A percentile compares a stretch with the other conserved stretches of the same genome.
These are phyloP conservation scores for Solanum aculeatissimum DNA, from an alignment of 305 asterid genomes.

Conservation along the genomic window DNA sequence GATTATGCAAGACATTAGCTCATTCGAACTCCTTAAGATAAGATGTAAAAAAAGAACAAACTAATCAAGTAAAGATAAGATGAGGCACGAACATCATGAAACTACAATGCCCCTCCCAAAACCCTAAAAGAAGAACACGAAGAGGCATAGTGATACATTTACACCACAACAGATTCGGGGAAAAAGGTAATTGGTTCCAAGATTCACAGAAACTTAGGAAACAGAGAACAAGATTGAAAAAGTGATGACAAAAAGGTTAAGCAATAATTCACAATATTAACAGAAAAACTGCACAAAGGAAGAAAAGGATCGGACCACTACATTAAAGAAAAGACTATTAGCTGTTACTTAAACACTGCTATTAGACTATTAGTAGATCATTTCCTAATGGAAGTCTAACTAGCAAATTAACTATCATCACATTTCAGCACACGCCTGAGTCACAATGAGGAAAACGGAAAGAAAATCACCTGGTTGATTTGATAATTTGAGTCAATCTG, in stretches of 20 bases:
- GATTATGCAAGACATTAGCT: not conserved
- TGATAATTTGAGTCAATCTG: constrained; percentile 49
- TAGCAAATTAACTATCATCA: not conserved
- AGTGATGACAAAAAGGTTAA: not conserved
- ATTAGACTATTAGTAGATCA: not conserved
- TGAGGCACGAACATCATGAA: not conserved
- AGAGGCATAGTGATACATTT: not conserved
- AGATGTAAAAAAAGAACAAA: not conserved
- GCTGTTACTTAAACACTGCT: not conserved
- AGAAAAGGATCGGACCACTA: not conserved
- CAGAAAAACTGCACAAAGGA: not conserved
- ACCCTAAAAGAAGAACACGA: not conserved
- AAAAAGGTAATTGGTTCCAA: not conserved
- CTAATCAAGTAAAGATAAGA: not conserved
- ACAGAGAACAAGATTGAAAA: not conserved
- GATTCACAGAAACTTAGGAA: not conserved
- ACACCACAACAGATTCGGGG: not conserved
- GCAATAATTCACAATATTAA: not conserved
- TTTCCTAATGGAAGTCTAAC: not conserved
- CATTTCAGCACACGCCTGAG: not conserved
- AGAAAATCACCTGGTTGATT: constrained; percentile 52
- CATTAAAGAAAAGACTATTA: not conserved
- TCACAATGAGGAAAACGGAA: not conserved
- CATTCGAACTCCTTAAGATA: not conserved
- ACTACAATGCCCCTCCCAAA: not conserved